phyloP scores from a whole-genome alignment of 2,329 filamentous ascomycete species.

The Curvularia eragrostidis region DNA sequence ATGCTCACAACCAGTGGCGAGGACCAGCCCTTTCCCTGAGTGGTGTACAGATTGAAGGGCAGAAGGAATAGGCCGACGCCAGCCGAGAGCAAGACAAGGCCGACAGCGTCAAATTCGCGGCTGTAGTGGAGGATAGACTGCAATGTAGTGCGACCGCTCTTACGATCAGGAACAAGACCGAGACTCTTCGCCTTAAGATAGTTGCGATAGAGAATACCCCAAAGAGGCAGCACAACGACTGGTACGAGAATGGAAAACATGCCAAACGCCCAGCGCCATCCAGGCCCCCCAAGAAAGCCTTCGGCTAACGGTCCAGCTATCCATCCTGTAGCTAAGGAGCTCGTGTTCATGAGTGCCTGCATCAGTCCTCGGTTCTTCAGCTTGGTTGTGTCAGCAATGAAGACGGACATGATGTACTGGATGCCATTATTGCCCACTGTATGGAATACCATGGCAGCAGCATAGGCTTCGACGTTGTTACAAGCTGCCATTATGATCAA shows the following conservation, averaged over 20 bases:
- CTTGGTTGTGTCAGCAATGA: constrained; percentile 71
- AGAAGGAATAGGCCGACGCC: constrained; percentile 71
- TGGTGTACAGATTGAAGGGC: constrained; percentile 63
- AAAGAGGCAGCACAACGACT: constrained; percentile 64
- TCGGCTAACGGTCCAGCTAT: constrained; percentile 26
- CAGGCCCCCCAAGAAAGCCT: constrained; percentile 54
- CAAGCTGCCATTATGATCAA: constrained; percentile 72
- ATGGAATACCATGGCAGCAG: constrained; percentile 70
- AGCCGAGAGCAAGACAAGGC: constrained; percentile 64
- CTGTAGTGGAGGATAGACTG: constrained; percentile 61
- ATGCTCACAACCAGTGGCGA: constrained; percentile 46
- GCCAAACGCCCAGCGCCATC: constrained; percentile 72
- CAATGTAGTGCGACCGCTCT: constrained; percentile 53
- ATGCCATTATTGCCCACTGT: constrained; percentile 66
- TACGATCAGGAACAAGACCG: constrained; percentile 56
- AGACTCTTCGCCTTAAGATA: constrained; percentile 63
- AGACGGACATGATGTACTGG: constrained; percentile 56
- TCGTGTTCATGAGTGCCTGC: constrained; percentile 54
- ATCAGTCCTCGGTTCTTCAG: constrained; percentile 68
- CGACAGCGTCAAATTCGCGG: constrained; percentile 68
- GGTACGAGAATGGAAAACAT: constrained; percentile 69
- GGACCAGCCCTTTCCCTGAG: constrained; percentile 28
- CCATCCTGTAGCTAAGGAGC: constrained; percentile 31
- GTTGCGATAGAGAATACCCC: constrained; percentile 61
- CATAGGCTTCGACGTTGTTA: constrained; percentile 65